Evolutionary conservation across 331 rosid genomes (phyloP), one percentile per base, ranked within the genome.

Genomic region (Phaseolus coccineus): DNA sequence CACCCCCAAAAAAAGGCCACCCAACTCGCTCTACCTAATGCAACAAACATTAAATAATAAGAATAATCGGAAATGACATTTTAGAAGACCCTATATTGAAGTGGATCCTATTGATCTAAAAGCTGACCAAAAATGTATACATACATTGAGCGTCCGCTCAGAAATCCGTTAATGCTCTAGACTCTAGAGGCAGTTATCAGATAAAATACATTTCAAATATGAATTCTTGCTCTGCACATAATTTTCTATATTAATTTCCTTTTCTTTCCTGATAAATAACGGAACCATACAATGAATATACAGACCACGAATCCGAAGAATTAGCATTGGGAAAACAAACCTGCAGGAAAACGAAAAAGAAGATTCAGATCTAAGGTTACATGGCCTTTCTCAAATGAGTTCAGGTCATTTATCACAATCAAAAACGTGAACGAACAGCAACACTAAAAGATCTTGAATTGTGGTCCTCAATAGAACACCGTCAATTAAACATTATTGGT

Each of bases 281-380:
- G 74, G 86, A 85, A 81, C 82, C 82, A 78, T 77, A 79, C 84
- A 89, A 87, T 10, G 91, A 89, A 85, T 89, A 83, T 88, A 94
- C 96, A 90, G 85, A 89, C 66, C 89, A 81, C 84, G 86, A 77
- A 81, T 87, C 94, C 89, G 88, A 87, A 83, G 88, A 89, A 85
- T 88, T 93, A 93, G 96, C 94, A 81, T 87, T 90, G 91, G 82
- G 87, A 80, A 76, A 83, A 90, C 87, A 90, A 84, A 91, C 99
- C 99, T 96, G 98, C 99, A 93, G 87, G 90, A 84, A 90, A 89
- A 91, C 65, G 88, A 93, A 93, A 91, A 85, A 91, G 89, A 89
- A 78, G 83, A 84, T 89, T 96, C 93, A 95, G 99, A 86, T 86
- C 57, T 77, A 83, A 77, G 77, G 80, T 78, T 50, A 84, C 94